Conservation (phyloP, 306 rosid species). For the Alnus glutinosa region DNA sequence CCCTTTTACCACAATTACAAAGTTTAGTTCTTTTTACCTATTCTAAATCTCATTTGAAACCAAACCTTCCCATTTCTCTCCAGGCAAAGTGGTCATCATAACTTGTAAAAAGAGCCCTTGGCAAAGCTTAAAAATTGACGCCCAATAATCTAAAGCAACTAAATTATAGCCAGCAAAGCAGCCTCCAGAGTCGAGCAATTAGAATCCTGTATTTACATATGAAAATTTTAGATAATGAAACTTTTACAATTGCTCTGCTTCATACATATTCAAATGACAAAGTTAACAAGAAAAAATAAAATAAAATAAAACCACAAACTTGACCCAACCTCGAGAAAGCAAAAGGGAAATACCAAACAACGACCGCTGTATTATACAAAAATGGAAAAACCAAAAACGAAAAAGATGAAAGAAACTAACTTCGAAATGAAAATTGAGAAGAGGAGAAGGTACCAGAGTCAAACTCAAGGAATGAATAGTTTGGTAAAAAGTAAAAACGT, state of each 20-base stretch:
- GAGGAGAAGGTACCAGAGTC: conserved; percentile 25
- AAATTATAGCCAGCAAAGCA: background rate
- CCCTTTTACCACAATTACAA: background rate
- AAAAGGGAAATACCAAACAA: background rate
- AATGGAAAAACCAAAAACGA: background rate
- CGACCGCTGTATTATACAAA: background rate
- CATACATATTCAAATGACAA: background rate
- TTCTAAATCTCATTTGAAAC: background rate
- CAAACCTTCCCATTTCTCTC: background rate
- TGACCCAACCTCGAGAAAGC: background rate
- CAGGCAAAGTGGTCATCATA: background rate
- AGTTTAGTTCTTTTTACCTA: background rate
- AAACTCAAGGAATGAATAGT: conserved; percentile 33
- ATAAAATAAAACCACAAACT: too few relatives aligned
- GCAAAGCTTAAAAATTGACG: background rate
- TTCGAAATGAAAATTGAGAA: background rate
- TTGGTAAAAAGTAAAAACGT: conserved; percentile 14
- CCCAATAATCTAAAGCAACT: background rate
- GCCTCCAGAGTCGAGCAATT: background rate
- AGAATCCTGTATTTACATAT: conserved; percentile 3
- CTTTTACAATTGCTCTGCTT: background rate
- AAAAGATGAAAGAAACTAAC: conserved; percentile 7
- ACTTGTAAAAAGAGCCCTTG: background rate
- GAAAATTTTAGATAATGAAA: background rate
- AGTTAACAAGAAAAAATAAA: too few relatives aligned